A percentile compares a stretch with the other conserved stretches of the same genome.
Conservation (phyloP, 2,329 filamentous ascomycete species). For the Colletotrichum sidae region DNA sequence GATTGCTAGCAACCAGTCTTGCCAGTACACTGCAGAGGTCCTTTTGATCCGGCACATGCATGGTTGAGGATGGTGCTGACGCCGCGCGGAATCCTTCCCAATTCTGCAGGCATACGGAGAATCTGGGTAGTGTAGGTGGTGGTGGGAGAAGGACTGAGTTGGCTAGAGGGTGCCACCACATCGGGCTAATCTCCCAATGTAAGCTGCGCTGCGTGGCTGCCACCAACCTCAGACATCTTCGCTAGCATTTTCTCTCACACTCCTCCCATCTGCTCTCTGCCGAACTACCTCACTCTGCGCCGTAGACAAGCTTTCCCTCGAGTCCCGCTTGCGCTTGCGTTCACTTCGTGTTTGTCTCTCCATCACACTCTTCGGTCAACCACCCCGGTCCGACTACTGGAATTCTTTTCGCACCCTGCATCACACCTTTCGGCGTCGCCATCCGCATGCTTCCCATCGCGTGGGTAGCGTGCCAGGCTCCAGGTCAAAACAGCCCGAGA, state of each 20-base stretch:
- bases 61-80: conserved; percentile 23
- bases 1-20: too few species aligned
- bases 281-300: conserved; percentile 6
- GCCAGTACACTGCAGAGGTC: background rate
- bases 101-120: too few species aligned
- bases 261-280: background rate
- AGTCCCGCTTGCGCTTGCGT: background rate
- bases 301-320: conserved; percentile 20
- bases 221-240: conserved; percentile 14
- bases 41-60: conserved; percentile 27
- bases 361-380: background rate
- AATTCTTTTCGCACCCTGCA: conserved; percentile 12
- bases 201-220: conserved; percentile 31
- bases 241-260: background rate
- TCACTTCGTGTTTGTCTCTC: conserved; percentile 21
- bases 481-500: conserved; percentile 14
- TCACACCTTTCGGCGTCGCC: conserved; percentile 27
- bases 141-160: too few species aligned
- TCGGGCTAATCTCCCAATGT: background rate
- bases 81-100: conserved; percentile 30
- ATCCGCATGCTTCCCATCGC: conserved; percentile 22
- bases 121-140: too few species aligned
- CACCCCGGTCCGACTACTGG: background rate
- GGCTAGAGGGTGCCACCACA: too few species aligned
- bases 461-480: conserved; percentile 12